Evolutionary conservation across 2,329 filamentous ascomycete species (phyloP).

Genomic region (Orbilia javanica): DNA sequence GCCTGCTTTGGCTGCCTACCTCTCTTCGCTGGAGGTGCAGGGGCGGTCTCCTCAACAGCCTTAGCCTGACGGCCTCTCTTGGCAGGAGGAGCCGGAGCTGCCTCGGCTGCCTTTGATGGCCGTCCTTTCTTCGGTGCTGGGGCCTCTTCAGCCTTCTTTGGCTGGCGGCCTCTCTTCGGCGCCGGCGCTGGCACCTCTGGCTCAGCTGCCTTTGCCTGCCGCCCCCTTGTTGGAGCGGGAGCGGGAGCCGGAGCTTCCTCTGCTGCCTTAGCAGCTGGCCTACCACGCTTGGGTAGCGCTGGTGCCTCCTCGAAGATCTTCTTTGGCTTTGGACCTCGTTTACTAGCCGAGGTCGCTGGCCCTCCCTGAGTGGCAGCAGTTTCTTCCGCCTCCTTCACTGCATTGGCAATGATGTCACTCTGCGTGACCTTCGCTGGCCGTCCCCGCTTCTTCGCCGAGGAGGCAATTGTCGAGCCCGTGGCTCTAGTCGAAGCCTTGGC

Average conservation of each 20-base stretch:
- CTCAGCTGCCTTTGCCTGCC: slow-evolving; percentile 19
- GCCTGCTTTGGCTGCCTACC: slow-evolving; percentile 31
- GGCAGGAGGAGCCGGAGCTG: slow-evolving; percentile 12
- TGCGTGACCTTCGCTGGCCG: slow-evolving; percentile 48
- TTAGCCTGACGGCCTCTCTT: slow-evolving; percentile 36
- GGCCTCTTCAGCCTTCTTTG: slow-evolving; percentile 27
- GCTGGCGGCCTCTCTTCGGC: slow-evolving; percentile 29
- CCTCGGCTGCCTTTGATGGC: slow-evolving; percentile 6
- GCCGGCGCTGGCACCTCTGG: slow-evolving; percentile 12
- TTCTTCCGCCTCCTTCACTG: slow-evolving; percentile 35
- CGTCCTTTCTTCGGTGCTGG: slow-evolving; percentile 13
- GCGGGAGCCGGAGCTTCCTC: slow-evolving; percentile 2
- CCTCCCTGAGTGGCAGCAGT: slow-evolving; percentile 20
- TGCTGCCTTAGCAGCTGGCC: background rate
- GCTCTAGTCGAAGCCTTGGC: slow-evolving; percentile 3
- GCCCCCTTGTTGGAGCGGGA: slow-evolving; percentile 26
- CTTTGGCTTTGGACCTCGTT: slow-evolving; percentile 27
- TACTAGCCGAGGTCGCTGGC: slow-evolving; percentile 24
- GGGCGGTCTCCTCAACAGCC: slow-evolving; percentile 49
- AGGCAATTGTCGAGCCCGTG: background rate
- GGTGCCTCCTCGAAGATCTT: slow-evolving; percentile 15
- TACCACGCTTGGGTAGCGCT: slow-evolving; percentile 18
- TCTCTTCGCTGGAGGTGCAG: slow-evolving; percentile 9
- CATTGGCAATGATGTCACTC: slow-evolving; percentile 26
- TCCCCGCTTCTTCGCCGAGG: slow-evolving; percentile 23